Base-by-base conservation (phyloP, 1,284 basidiomycete species). In the Gastroboletus turbinatus region DNA sequence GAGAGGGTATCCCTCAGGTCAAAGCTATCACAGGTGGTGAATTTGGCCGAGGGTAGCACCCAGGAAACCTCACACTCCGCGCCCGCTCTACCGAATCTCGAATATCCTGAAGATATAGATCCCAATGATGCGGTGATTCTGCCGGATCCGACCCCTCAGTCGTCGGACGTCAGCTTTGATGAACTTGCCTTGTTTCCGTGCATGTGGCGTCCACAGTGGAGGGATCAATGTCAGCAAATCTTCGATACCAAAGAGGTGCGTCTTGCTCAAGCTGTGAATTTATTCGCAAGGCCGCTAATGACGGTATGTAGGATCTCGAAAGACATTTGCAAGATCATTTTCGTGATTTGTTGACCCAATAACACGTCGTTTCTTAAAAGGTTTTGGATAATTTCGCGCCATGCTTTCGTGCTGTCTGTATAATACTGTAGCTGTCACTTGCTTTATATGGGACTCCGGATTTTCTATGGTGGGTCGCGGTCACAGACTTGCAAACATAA, bases 181-280 rank as follows among this genome's bases (percentile, higher is more conserved):
- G 67, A 69, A 6, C 57, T 50, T 21, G 27, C 14, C 4, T 40
- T 70, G 47, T 68, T 58, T 52, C 67, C 71, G 14, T 70, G 68
- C 44, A 49, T 67, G 66, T 70, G 68, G 68, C 67, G 71, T 40
- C 61, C 67, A 13, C 47, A 65, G 3, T 60, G 58, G 55, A 60
- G 63, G 46, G 67, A 71, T 7, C 71, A 61, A 46, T 70, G 68
- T 36, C 66, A 53, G 25, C 60, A 61, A 8, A 19, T 54, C 4
- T 70, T 73, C 39, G 68, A 70, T 52, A 47, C 65, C 52, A 72
- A 63, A 44, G 71, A 70, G 70, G 68, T 71, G 40, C 10, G 67
- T 46, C 35, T 36, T n/a, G 5, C 35, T 43, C 13, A 4, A 35
- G 10, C 7, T 7, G 44, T 36, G 46, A 30, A 32, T 23, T 16